Conservation (phyloP, 2,329 filamentous ascomycete species). For the Aschersonia sp. region DNA sequence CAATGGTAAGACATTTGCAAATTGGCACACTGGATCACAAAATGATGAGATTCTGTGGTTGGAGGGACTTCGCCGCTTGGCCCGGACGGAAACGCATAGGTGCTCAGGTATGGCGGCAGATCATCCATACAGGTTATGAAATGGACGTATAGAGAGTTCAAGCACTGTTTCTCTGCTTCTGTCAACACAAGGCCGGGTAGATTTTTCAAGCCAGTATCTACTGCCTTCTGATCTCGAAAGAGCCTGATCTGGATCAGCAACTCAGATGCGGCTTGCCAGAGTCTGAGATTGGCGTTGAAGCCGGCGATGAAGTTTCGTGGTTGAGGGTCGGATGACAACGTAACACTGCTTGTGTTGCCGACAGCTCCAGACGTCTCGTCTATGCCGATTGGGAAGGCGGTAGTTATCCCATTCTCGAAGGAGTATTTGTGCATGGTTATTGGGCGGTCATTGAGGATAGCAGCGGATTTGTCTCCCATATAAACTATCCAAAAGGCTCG, state of each 20-base stretch:
- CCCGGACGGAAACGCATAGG: conserved; percentile 13
- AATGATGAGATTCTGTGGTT: conserved; percentile 13
- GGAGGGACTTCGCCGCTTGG: conserved; percentile 5
- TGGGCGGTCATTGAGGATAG: conserved; percentile 23
- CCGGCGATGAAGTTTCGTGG: conserved; percentile 19
- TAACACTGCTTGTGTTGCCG: conserved; percentile 4
- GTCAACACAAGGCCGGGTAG: conserved; percentile 4
- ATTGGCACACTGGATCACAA: conserved; percentile 24
- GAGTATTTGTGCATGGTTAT: conserved; percentile 29
- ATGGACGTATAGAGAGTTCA: conserved; percentile 21
- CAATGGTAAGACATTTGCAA: conserved; percentile 25
- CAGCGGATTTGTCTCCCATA: conserved; percentile 24
- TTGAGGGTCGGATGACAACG: conserved; percentile 5
- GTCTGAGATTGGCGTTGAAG: conserved; percentile 25
- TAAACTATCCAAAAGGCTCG: conserved; percentile 24
- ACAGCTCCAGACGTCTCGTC: conserved; percentile 9
- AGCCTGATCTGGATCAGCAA: conserved; percentile 21
- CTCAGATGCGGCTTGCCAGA: conserved; percentile 26
- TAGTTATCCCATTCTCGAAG: conserved; percentile 24
- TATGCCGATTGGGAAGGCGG: conserved; percentile 16
- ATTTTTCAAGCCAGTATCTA: conserved; percentile 1
- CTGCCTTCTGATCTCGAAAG: conserved; percentile 12
- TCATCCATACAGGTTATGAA: conserved; percentile 26
- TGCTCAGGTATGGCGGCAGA: conserved; percentile 18
- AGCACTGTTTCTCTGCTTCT: conserved; percentile 13